A percentile compares a stretch with the other conserved stretches of the same genome.
Evolutionary conservation across 2,329 filamentous ascomycete genomes (phyloP).

Genomic region (Neonectria coccinea): DNA sequence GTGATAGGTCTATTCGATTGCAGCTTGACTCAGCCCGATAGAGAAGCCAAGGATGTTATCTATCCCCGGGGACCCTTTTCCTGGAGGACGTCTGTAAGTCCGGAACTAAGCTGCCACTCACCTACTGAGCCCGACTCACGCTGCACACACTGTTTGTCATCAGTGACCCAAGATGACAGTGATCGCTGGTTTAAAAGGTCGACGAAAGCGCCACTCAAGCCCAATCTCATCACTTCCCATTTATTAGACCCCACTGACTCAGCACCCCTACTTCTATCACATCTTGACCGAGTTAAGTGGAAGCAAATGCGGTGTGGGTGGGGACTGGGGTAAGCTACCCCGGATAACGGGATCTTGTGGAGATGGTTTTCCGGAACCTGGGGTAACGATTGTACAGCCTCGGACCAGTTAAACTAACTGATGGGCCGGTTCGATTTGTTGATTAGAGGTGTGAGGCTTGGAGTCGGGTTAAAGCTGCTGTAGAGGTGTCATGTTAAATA

Average conservation of each 20-base stretch:
- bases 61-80: background rate
- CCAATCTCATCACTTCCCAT: background rate
- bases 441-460: background rate
- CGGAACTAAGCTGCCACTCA: background rate
- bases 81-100: background rate
- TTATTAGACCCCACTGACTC: background rate
- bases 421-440: background rate
- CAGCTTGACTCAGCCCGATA: background rate
- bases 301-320: conserved; percentile 15
- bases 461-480: background rate
- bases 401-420: background rate
- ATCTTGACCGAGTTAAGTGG: background rate
- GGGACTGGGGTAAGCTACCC: conserved; percentile 25
- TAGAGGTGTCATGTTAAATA: conserved; percentile 2
- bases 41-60: background rate
- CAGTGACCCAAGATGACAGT: background rate
- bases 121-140: background rate
- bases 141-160: background rate
- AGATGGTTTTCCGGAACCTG: conserved; percentile 32
- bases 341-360: conserved; percentile 14
- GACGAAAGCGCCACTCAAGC: background rate
- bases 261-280: background rate
- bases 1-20: background rate
- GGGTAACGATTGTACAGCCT: conserved; percentile 6
- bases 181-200: background rate